Conservation (phyloP, 768 basidiomycete species). For the Lentinula aciculospora region DNA sequence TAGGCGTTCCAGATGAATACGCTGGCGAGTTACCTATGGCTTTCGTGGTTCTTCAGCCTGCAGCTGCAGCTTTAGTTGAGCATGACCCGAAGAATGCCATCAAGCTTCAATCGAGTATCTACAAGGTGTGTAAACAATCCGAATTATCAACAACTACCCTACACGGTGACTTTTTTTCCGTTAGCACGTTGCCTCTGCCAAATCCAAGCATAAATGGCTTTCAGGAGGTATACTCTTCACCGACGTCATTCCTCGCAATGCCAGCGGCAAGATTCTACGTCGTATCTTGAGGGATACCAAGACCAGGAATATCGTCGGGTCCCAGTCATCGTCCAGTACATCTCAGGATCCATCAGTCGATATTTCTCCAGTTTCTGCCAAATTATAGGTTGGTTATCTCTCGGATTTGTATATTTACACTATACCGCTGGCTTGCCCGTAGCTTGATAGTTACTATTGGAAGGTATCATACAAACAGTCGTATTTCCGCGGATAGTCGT, state of each 20-base stretch:
- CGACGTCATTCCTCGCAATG: slow-evolving; percentile 35
- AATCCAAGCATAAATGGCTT: slow-evolving; percentile 32
- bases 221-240: slow-evolving; percentile 33
- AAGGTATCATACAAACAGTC: too few species aligned
- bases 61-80: slow-evolving; percentile 21
- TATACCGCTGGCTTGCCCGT: background rate
- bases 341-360: background rate
- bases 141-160: background rate
- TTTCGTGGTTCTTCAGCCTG: slow-evolving; percentile 35
- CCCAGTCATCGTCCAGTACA: background rate
- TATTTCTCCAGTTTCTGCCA: background rate
- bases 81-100: slow-evolving; percentile 11
- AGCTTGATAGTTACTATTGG: background rate
- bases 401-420: background rate
- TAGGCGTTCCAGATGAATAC: slow-evolving; percentile 45
- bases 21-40: slow-evolving; percentile 50
- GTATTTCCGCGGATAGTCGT: too few species aligned
- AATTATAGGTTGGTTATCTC: background rate
- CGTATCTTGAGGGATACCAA: slow-evolving; percentile 30
- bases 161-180: background rate
- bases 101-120: slow-evolving; percentile 2
- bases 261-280: slow-evolving; percentile 32
- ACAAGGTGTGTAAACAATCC: background rate
- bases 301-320: background rate
- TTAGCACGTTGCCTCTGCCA: slow-evolving; percentile 25